Conservation (phyloP, 345 rosid genomes). For the Bruguiera parviflora region DNA sequence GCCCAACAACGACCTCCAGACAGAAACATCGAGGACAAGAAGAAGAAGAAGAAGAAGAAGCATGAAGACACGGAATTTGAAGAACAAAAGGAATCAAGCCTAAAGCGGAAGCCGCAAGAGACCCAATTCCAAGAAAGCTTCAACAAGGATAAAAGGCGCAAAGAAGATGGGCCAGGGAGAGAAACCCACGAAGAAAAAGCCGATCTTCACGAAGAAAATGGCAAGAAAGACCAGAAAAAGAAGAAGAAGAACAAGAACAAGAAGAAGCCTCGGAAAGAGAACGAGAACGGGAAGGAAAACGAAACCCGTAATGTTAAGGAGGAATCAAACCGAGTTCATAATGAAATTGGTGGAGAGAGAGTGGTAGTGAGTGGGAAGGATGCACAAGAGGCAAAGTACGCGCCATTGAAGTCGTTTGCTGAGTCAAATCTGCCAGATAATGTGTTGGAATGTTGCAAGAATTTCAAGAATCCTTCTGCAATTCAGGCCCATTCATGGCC, state of each 20-base stretch:
- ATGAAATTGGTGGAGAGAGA: slow-evolving; percentile 36
- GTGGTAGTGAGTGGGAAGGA: slow-evolving; percentile 66
- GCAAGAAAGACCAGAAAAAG: slow-evolving; percentile 26
- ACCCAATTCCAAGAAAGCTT: slow-evolving; percentile 6
- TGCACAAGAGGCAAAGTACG: slow-evolving; percentile 56
- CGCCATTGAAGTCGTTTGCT: slow-evolving; percentile 49
- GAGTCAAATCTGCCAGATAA: slow-evolving; percentile 58
- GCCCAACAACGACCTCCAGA: slow-evolving; percentile 11
- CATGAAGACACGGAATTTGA: slow-evolving; percentile 32
- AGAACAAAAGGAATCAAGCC: slow-evolving; percentile 22
- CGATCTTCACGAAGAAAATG: slow-evolving; percentile 2
- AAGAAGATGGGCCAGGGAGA: slow-evolving; percentile 7
- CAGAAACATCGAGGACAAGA: slow-evolving; percentile 1
- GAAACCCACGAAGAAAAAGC: slow-evolving; percentile 11
- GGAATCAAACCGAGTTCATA: slow-evolving; percentile 11
- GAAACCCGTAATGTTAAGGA: slow-evolving; percentile 4
- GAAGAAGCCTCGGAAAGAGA: slow-evolving; percentile 3
- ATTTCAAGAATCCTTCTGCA: slow-evolving; percentile 72
- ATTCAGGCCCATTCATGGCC: slow-evolving; percentile 97
- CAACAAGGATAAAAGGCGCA: slow-evolving; percentile 25
- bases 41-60: slow-evolving; percentile 36
- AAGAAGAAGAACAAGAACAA: slow-evolving; percentile 25
- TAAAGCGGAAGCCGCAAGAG: slow-evolving; percentile 30
- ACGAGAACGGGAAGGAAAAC: slow-evolving; percentile 5
- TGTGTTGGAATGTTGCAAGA: slow-evolving; percentile 73